Base-by-base conservation (phyloP, 2,329 filamentous ascomycete species). In the Colletotrichum viniferum region DNA sequence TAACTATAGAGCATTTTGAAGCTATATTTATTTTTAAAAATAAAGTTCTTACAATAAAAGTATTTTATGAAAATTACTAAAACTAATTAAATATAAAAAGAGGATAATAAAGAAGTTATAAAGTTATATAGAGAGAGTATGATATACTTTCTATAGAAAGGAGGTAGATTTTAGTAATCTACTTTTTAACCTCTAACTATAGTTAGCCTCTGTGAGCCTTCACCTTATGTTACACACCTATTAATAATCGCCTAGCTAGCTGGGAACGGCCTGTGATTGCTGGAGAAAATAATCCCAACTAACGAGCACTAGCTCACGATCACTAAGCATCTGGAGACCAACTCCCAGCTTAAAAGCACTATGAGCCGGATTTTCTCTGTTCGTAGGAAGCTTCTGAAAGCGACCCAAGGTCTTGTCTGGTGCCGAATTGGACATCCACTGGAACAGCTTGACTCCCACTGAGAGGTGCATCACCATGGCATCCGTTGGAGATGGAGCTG, bases 221-320 rank as follows among this genome's bases (percentile, higher is more conserved):
- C n/a, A n/a, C n/a, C n/a, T n/a, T n/a, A n/a, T n/a, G n/a, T n/a
- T n/a, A n/a, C n/a, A n/a, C n/a, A n/a, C n/a, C n/a, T n/a, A n/a
- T n/a, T n/a, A n/a, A n/a, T n/a, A n/a, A n/a, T 43, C 6, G 52
- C n/a, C 7, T 26, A 26, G 52, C 52, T 56, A 56, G n/a, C 21
- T 56, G 6, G 64, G 48, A 28, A 55, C 26, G 26, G 64, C 52
- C 60, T 70, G 52, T 74, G 71, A 76, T 76, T 76, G 74, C 74
- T 76, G 74, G 74, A 76, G 66, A 76, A 74, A 71, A 64, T 67
- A n/a, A 16, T 2, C 43, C 65, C 64, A 52, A 74, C n/a, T 4
- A 21, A 48, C 30, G 36, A 63, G 34, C n/a, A 14, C 62, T 56
- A 7, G n/a, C 69, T 43, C 21, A 56, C 34, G 63, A 14, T 18